Conservation (phyloP, 2,329 filamentous ascomycete genomes). For the Cladosporium sp. region DNA sequence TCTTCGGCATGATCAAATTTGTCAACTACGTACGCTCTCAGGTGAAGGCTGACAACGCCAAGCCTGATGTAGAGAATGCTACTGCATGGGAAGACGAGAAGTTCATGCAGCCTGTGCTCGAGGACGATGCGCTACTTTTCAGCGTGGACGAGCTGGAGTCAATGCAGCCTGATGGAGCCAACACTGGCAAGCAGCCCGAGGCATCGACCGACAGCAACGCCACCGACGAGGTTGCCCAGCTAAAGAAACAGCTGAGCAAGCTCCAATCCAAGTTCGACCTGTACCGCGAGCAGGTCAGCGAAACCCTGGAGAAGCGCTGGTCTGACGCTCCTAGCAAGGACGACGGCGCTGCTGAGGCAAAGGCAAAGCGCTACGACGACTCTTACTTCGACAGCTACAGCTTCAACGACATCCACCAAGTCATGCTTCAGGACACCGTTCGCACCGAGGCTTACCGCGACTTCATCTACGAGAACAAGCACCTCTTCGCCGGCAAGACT, state of each 20-base stretch:
- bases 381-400: constrained; percentile 26
- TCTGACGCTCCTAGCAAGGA: constrained; percentile 15
- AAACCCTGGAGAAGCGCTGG: constrained; percentile 26
- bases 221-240: constrained; percentile 14
- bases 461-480: constrained; percentile 89
- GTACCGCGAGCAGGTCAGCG: constrained; percentile 22
- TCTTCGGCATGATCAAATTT: constrained; percentile 41
- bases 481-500: constrained; percentile 78
- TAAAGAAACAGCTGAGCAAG: constrained; percentile 19
- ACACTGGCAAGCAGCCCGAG: constrained; percentile 4
- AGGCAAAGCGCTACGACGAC: constrained; percentile 19
- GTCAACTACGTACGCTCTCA: constrained; percentile 48
- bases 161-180: background rate
- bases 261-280: constrained; percentile 20
- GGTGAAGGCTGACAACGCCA: constrained; percentile 34
- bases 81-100: constrained; percentile 69
- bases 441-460: constrained; percentile 90
- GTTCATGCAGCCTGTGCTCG: constrained; percentile 77
- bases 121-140: constrained; percentile 86
- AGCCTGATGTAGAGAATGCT: constrained; percentile 56
- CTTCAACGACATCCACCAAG: constrained; percentile 71
- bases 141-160: constrained; percentile 72
- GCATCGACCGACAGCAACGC: background rate
- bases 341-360: constrained; percentile 13
- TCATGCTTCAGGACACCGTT: constrained; percentile 87